Base-by-base conservation (phyloP, 2,329 filamentous ascomycete genomes). In the Chrysoporthe puriensis region DNA sequence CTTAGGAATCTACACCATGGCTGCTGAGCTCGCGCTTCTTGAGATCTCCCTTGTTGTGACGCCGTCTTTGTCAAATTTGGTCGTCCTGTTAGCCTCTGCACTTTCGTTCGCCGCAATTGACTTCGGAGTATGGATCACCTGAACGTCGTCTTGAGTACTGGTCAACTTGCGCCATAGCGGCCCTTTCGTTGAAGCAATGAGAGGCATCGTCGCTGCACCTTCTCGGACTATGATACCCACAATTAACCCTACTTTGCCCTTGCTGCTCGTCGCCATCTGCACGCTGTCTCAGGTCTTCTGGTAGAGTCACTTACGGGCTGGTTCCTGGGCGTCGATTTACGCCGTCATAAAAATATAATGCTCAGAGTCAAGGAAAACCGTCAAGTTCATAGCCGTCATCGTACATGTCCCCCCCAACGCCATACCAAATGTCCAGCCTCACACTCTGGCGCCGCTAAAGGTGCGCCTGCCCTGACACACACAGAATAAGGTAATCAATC, bases 401-500 rank as follows among this genome's bases (percentile, higher is more conserved):
- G 40, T 42, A 63, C 61, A 52, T 52, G 21, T 34, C 18, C 34
- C 61, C 46, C 34, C 61, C 61, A 63, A 63, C 61, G 61, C 61
- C 61, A 40, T 50, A 48, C 34, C 32, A n/a, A n/a, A 14, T 21
- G 46, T 63, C 34, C 32, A 56, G 44, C 34, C 3, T 52, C 44
- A 63, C 18, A 44, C 13, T 9, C 14, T 21, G 18, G 26, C 6
- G 40, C 43, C 13, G 40, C n/a, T n/a, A 34, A 18, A 61, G 16
- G 3, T 26, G 42, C 48, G 3, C 42, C 42, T 48, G 42, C 16
- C 21, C 40, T 26, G 2, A 32, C 7, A 3, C 36, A 56, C 21
- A 26, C 18, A 43, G 3, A 16, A 1, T 1, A 16, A 5, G 11
- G 9, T 11, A 48, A 14, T 71, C 66, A 77, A 66, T 77, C 76